phyloP scores from a whole-genome alignment of 768 basidiomycete genomes.

The Holtermanniella nyarrowii region DNA sequence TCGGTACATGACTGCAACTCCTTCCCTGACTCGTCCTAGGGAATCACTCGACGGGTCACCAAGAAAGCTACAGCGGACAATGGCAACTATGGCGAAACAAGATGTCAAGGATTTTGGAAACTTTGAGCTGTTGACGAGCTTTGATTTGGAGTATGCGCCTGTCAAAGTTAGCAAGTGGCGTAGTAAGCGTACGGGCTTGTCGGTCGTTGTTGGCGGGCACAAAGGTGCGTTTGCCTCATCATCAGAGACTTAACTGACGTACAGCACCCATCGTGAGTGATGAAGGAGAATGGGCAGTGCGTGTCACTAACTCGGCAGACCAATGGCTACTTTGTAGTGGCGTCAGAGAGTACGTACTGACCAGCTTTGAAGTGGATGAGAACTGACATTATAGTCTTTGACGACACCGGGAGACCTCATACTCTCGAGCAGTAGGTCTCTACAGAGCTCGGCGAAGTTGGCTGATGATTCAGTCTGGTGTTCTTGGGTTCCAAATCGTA shows the following conservation, averaged over 20 bases:
- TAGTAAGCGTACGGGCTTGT: slow-evolving; percentile 76
- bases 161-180: slow-evolving; percentile 78
- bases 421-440: slow-evolving; percentile 79
- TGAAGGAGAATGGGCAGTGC: not conserved
- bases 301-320: slow-evolving; percentile 45
- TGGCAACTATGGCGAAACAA: not conserved
- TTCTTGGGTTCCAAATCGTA: slow-evolving; percentile 95
- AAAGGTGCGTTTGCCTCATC: slow-evolving; percentile 50
- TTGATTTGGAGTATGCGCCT: slow-evolving; percentile 70
- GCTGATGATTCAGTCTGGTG: slow-evolving; percentile 51
- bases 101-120: slow-evolving; percentile 49
- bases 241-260: slow-evolving; percentile 6
- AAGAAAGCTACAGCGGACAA: not conserved
- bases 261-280: slow-evolving; percentile 7
- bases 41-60: not conserved
- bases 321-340: slow-evolving; percentile 80
- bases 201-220: slow-evolving; percentile 80
- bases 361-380: slow-evolving; percentile 1
- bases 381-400: slow-evolving; percentile 55
- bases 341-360: slow-evolving; percentile 66
- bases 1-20: not conserved
- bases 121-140: slow-evolving; percentile 68
- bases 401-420: slow-evolving; percentile 91
- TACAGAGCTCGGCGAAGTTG: not conserved
- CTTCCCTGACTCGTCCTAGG: not conserved